A percentile compares a stretch with the other conserved stretches of the same genome.
phyloP scores from a whole-genome alignment of 306 rosid species.

The Psophocarpus tetragonolobus region DNA sequence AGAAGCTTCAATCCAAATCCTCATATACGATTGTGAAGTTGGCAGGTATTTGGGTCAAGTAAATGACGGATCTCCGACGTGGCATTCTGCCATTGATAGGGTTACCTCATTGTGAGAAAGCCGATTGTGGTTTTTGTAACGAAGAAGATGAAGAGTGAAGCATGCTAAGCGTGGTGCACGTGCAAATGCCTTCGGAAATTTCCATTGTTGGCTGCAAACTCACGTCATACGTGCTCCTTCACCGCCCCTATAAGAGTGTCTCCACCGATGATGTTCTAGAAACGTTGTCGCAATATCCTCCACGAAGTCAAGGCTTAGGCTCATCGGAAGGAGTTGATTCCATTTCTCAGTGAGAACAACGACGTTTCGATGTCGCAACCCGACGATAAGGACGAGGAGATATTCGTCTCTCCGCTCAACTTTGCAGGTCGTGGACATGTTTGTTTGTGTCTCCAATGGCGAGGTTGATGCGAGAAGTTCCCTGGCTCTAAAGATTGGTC shows the following conservation, averaged over 20 bases:
- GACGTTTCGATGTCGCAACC: too few species aligned
- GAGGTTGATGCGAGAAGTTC: too few species aligned
- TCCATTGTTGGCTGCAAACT: slow-evolving; percentile 99
- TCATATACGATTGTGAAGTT: slow-evolving; percentile 65
- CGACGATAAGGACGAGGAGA: too few species aligned
- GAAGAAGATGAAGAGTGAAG: slow-evolving; percentile 40
- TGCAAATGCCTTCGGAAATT: slow-evolving; percentile 95
- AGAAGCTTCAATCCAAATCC: slow-evolving; percentile 47
- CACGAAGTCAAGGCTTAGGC: too few species aligned
- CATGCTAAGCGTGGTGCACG: slow-evolving; percentile 94
- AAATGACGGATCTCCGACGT: slow-evolving; percentile 90
- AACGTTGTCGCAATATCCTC: slow-evolving; percentile 62
- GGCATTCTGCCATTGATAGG: slow-evolving; percentile 24
- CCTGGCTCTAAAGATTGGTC: too few species aligned
- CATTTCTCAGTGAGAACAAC: too few species aligned
- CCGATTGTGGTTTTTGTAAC: background rate
- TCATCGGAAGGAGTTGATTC: too few species aligned
- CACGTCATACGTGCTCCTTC: slow-evolving; percentile 88
- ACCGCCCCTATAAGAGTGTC: slow-evolving; percentile 61
- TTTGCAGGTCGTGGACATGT: too few species aligned
- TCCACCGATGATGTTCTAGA: slow-evolving; percentile 81
- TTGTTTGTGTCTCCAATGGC: too few species aligned
- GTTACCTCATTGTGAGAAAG: slow-evolving; percentile 43
- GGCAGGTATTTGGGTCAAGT: slow-evolving; percentile 64
- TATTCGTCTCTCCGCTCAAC: too few species aligned